Evolutionary conservation across 495 filamentous ascomycete species (phyloP), one percentile per base, ranked within the genome.

Genomic region (Aspergillus nanangensis): DNA sequence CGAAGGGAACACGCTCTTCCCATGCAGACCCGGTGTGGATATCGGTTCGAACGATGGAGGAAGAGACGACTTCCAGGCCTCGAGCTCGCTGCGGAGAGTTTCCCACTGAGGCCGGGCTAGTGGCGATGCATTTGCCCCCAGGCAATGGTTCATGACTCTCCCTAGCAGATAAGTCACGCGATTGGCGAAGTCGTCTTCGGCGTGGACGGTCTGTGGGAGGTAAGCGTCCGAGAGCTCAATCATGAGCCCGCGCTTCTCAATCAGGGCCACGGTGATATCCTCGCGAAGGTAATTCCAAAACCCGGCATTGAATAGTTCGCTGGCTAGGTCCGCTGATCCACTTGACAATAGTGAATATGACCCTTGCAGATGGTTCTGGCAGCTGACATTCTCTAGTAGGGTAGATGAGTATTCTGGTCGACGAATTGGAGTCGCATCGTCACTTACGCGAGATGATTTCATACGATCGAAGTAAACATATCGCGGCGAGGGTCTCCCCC

Each of bases 241-340:
- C 50, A 61, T 64, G 1, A 69, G 41, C 20, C 47, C 48, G 5
- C 62, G 53, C 17, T 57, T 50, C 17, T 60, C 55, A 27, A 65
- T 60, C 5, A 70, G 46, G 18, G 63, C 59, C 2, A 67, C 60
- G 0, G 63, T 67, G 37, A 69, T 70, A 15, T 70, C 61, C 52
- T 69, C 63, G 0, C 65, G 53, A 2, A 70, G 55, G n/a, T 67
- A 64, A 34, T 69, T 69, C 67, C 63, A 70, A 23, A 66, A 62
- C 1, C 63, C 63, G 14, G 65, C 59, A 36, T 50, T 52, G 21
- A 59, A 32, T 4, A 69, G 51, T 8, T 52, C 58, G 27, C 25
- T 36, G 51, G 32, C 8, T 51, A 31, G 11, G 59, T 56, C 4
- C 41, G 45, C 10, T 29, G n/a, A n/a, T n/a, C n/a, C 20, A 33